A percentile compares a stretch with the other conserved stretches of the same genome.
These are phyloP conservation scores for Eragrostis nindensis DNA, from an alignment of 176 grass and related monocot species.

Conservation along the genomic window DNA sequence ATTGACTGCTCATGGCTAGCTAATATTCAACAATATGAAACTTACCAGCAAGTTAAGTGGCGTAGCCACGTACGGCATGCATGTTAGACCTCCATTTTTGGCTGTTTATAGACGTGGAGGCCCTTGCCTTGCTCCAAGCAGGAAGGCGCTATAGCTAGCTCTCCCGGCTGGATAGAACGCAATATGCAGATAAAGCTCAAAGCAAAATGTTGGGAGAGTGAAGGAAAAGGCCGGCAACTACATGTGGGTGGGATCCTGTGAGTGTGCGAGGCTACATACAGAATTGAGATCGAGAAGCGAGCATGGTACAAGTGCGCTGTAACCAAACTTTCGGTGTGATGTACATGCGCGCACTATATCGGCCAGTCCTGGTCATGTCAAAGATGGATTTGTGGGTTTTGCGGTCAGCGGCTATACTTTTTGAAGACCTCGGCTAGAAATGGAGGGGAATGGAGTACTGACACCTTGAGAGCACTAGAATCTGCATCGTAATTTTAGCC, in stretches of 20 bases:
- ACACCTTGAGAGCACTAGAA: not conserved
- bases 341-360: not conserved
- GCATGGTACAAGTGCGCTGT: not conserved
- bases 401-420: not conserved
- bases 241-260: not conserved
- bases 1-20: not conserved
- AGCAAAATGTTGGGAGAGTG: not conserved
- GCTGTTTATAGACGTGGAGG: slow-evolving; percentile 21
- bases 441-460: not conserved
- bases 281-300: not conserved
- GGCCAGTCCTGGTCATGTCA: not conserved
- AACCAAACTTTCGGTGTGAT: slow-evolving; percentile 29
- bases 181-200: slow-evolving; percentile 14
- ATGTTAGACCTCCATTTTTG: slow-evolving; percentile 6
- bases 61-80: not conserved
- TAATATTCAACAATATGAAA: not conserved
- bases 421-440: not conserved
- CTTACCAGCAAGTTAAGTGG: not conserved
- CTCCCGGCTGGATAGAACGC: slow-evolving; percentile 34
- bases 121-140: not conserved
- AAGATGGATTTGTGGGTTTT: not conserved
- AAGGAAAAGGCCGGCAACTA: not conserved
- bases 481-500: not conserved
- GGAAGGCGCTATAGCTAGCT: not conserved
- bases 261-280: not conserved